Evolutionary conservation across 1,284 basidiomycete genomes (phyloP), one percentile per base, ranked within the genome.

Genomic region (Cutaneotrichosporon dermatis): DNA sequence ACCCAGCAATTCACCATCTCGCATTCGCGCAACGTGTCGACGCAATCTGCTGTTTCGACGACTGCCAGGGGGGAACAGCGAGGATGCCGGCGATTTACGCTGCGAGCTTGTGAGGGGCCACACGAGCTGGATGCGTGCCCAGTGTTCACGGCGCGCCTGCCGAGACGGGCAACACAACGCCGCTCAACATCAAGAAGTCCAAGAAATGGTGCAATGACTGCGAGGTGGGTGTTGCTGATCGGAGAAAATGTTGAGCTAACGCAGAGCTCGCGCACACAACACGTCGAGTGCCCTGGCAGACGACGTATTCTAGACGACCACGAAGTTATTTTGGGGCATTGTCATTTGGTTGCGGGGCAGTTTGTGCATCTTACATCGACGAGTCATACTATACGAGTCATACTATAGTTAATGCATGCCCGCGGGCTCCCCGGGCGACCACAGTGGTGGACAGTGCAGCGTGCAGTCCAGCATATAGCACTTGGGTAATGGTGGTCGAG

Each of bases 261-360:
- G n/a, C 63, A 77, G 76, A 73, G 69, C 53, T 61, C 63, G 34
- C n/a, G 70, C 66, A 46, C 77, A 79, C 63, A 65, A 73, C 49
- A 79, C 77, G 42, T 66, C 8, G 74, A 77, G 34, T 79, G 77
- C 58, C 76, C 76, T 76, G 64, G 74, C 75, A 25, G 77, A 77
- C 36, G 62, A 63, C 37, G 54, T 63, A 36, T 63, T 63, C 51
- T 63, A 58, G 37, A 15, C 40, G 49, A n/a, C 25, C 25, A 25
- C 25, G 25, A 25, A 13, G 4, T 48, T 13, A 34, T 25, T 33
- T 49, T 16, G 25, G 33, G 25, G 25, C 25, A 25, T 25, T 25
- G 25, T 25, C 25, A 25, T 25, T 25, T 25, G 25, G 25, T 25
- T 46, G 45, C 45, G 39, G 12, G 39, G 39, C 39, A 40, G 39